Conservation (phyloP, 2,329 filamentous ascomycete species). For the Gyromitra esculenta region DNA sequence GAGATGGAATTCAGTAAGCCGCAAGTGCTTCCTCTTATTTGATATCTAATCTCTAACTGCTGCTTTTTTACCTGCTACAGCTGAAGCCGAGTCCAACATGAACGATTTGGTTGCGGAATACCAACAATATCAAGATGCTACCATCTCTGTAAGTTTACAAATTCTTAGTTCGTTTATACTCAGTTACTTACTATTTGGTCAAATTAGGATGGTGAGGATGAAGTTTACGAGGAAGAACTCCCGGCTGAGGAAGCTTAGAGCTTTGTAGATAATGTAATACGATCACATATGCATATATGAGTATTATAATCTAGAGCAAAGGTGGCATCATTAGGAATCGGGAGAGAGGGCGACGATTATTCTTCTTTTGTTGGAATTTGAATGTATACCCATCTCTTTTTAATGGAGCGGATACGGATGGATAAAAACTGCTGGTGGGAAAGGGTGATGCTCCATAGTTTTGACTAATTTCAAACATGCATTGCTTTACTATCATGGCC, state of each 20-base stretch:
- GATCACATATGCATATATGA: slow-evolving; percentile 37
- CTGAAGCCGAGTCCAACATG: slow-evolving; percentile 99
- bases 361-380: slow-evolving; percentile 52
- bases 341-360: slow-evolving; percentile 42
- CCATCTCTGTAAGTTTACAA: slow-evolving; percentile 75
- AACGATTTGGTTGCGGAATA: slow-evolving; percentile 99
- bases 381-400: slow-evolving; percentile 51
- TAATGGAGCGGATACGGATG: slow-evolving; percentile 47
- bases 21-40: background rate
- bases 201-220: slow-evolving; percentile 82
- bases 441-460: slow-evolving; percentile 48
- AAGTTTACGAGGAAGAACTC: slow-evolving; percentile 84
- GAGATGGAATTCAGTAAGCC: slow-evolving; percentile 84
- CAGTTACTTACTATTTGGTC: slow-evolving; percentile 12
- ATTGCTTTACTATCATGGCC: slow-evolving; percentile 37
- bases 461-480: slow-evolving; percentile 50
- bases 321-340: slow-evolving; percentile 23
- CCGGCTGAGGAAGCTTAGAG: slow-evolving; percentile 77
- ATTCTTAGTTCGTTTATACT: no score
- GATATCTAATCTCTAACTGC: slow-evolving; percentile 25
- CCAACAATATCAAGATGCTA: slow-evolving; percentile 99
- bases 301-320: slow-evolving; percentile 39
- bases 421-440: slow-evolving; percentile 40
- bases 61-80: slow-evolving; percentile 74
- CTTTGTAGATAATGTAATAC: slow-evolving; percentile 39